These are phyloP conservation scores for Lupinus albus DNA, from an alignment of 306 rosid genomes.

Conservation along the genomic window DNA sequence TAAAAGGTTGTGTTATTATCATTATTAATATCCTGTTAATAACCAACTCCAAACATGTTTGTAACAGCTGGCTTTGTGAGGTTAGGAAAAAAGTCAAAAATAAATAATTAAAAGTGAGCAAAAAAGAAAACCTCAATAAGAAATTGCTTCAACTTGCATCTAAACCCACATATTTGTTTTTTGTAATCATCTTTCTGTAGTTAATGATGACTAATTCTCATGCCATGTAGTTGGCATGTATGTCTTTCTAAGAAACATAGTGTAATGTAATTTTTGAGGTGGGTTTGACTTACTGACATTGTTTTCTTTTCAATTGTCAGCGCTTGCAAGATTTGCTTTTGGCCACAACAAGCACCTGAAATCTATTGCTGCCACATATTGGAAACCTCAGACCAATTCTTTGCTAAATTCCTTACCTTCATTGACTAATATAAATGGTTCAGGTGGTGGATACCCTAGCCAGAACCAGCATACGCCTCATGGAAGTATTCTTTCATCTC, in stretches of 20 bases:
- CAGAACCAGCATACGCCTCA: constrained; percentile 60
- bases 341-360: constrained; percentile 95
- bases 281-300: constrained; percentile 20
- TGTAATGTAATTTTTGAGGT: constrained; percentile 4
- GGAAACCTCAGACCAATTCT: constrained; percentile 90
- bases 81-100: neutral
- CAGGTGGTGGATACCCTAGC: constrained; percentile 55
- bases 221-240: constrained; percentile 8
- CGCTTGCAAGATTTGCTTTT: constrained; percentile 91
- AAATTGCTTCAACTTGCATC: neutral
- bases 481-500: constrained; percentile 76
- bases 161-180: neutral
- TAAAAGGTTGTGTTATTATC: constrained; percentile 8
- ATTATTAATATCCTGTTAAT: neutral
- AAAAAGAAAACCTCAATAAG: constrained; percentile 2
- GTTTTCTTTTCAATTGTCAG: constrained; percentile 48
- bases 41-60: too few species aligned
- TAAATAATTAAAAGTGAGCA: neutral
- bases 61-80: too few species aligned
- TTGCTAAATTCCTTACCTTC: constrained; percentile 77
- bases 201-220: neutral
- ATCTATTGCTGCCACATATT: constrained; percentile 88
- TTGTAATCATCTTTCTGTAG: neutral
- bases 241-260: neutral
- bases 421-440: constrained; percentile 67